Evolutionary conservation across 768 basidiomycete species (phyloP).

Genomic region (Leccinellum albellum): DNA sequence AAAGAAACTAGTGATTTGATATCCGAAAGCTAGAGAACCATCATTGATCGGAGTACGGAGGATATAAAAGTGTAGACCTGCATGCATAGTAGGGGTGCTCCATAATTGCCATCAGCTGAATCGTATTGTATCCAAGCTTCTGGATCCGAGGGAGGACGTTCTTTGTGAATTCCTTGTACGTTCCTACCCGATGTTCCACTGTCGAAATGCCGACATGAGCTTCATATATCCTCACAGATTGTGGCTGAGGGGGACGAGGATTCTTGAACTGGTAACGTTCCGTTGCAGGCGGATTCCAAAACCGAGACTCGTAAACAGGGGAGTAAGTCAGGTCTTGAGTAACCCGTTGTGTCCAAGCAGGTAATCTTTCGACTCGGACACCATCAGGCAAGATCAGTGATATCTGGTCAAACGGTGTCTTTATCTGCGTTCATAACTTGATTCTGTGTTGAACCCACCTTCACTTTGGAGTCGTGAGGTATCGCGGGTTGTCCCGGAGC

Average conservation of each 20-base stretch:
- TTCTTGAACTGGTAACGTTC: slow-evolving; percentile 83
- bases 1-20: slow-evolving; percentile 97
- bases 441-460: slow-evolving; percentile 46
- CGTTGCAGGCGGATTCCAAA: slow-evolving; percentile 89
- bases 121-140: slow-evolving; percentile 91
- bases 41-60: background rate
- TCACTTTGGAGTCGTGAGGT: slow-evolving; percentile 92
- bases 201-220: slow-evolving; percentile 98
- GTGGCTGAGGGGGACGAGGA: slow-evolving; percentile 60
- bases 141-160: slow-evolving; percentile 85
- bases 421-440: background rate
- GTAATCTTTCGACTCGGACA: slow-evolving; percentile 83
- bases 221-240: slow-evolving; percentile 82
- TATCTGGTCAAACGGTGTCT: slow-evolving; percentile 49
- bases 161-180: slow-evolving; percentile 91
- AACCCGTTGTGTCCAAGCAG: slow-evolving; percentile 92
- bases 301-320: slow-evolving; percentile 92
- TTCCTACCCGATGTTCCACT: slow-evolving; percentile 80
- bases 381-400: slow-evolving; percentile 84
- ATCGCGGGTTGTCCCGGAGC: slow-evolving; percentile 73
- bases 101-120: slow-evolving; percentile 98
- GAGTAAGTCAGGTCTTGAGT: slow-evolving; percentile 91
- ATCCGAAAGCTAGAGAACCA: slow-evolving; percentile 76
- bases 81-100: slow-evolving; percentile 98
- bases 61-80: slow-evolving; percentile 36